Percentiles rank a stretch among this genome's conserved stretches.
Evolutionary conservation across 768 basidiomycete genomes (phyloP).

Genomic region (Leccinum boreale): DNA sequence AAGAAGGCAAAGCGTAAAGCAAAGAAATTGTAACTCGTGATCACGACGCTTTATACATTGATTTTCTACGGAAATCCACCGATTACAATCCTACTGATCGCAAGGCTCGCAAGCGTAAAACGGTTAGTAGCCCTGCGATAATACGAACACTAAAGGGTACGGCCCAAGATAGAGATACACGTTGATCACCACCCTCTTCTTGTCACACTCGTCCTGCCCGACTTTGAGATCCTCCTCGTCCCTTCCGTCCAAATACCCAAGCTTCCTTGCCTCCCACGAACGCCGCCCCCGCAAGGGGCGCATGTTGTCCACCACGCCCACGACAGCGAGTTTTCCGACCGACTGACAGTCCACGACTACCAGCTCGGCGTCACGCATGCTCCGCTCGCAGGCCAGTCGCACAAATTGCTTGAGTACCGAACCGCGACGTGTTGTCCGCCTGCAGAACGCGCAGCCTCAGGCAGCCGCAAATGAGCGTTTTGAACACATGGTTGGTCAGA

Average conservation of each 20-base stretch:
- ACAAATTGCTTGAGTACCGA: constrained; percentile 67
- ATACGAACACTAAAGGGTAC: constrained; percentile 27
- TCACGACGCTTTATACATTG: constrained; percentile 11
- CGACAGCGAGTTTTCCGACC: constrained; percentile 57
- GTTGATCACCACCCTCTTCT: constrained; percentile 64
- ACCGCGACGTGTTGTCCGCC: constrained; percentile 71
- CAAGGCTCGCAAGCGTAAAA: constrained; percentile 13
- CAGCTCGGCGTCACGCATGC: constrained; percentile 49
- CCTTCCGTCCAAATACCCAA: constrained; percentile 69
- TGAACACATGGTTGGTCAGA: constrained; percentile 62
- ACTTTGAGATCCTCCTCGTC: constrained; percentile 64
- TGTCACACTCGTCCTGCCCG: constrained; percentile 82
- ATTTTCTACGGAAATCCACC: constrained; percentile 10
- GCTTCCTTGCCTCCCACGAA: constrained; percentile 64
- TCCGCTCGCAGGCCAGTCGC: constrained; percentile 46
- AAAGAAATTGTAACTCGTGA: constrained; percentile 19
- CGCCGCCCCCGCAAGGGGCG: constrained; percentile 73
- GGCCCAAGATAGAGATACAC: constrained; percentile 25
- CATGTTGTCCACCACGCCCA: constrained; percentile 54
- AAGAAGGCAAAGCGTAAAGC: constrained; percentile 37
- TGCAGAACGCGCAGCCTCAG: constrained; percentile 62
- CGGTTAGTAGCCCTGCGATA: constrained; percentile 8
- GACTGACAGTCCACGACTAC: constrained; percentile 76
- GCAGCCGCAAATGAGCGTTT: constrained; percentile 62
- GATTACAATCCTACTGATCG: constrained; percentile 11